phyloP scores from a whole-genome alignment of 1,139 yeast genomes.

The Nakaseomyces uthaithaninus region DNA sequence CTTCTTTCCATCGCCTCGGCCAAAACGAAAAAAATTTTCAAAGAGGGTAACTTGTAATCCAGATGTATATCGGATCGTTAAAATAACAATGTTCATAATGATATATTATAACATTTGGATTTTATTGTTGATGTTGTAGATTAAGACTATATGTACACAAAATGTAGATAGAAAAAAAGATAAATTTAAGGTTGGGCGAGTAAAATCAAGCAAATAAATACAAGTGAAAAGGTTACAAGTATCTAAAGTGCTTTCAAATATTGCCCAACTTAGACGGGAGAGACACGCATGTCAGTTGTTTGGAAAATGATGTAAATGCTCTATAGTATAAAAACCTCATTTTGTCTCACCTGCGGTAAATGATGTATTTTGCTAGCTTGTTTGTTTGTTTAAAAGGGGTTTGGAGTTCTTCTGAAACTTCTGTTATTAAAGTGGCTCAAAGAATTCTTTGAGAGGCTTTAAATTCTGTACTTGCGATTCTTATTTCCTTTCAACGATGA shows the following conservation, averaged over 20 bases:
- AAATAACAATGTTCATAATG: not conserved
- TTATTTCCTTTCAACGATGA: conserved; percentile 14
- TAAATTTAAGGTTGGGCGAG: not conserved
- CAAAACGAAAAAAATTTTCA: not conserved
- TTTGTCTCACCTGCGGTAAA: not conserved
- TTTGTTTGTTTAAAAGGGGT: no score
- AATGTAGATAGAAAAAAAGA: not conserved
- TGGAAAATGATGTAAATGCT: conserved; percentile 3
- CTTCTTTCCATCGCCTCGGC: not conserved
- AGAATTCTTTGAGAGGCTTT: not conserved
- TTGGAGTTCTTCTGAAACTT: not conserved
- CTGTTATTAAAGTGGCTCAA: not conserved
- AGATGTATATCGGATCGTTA: not conserved
- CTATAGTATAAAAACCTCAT: conserved; percentile 5
- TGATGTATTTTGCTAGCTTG: not conserved
- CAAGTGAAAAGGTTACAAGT: not conserved
- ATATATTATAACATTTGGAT: not conserved
- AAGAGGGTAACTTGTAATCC: not conserved
- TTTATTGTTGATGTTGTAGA: not conserved
- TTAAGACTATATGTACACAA: conserved; percentile 6
- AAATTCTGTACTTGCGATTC: conserved; percentile 4
- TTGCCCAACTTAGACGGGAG: conserved; percentile 2
- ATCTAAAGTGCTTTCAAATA: not conserved
- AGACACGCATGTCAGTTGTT: conserved; percentile 2
- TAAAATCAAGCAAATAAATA: no score